These are phyloP conservation scores for Pseudohyphozyma bogoriensis DNA, from an alignment of 768 basidiomycete genomes.

Conservation along the genomic window DNA sequence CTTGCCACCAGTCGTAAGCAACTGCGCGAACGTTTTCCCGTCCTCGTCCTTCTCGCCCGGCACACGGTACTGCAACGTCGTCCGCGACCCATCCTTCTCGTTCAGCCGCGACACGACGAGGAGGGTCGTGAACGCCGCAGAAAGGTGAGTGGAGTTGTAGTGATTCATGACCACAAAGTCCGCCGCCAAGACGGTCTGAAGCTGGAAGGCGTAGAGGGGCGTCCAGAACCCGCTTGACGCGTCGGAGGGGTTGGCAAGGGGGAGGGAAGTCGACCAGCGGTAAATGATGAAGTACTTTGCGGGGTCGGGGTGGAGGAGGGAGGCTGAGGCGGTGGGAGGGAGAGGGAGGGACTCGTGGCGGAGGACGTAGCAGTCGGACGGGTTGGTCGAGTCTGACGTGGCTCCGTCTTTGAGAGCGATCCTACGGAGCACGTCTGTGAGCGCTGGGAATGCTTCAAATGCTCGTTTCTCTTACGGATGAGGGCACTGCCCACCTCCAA, in stretches of 20 bases:
- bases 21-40: conserved; percentile 2
- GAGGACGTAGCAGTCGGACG: conserved; percentile 5
- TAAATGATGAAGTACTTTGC: conserved; percentile 6
- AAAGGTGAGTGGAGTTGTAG: conserved; percentile 4
- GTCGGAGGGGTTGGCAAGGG: neutral
- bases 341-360: neutral
- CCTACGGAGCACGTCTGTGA: neutral
- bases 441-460: neutral
- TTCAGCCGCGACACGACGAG: conserved; percentile 1
- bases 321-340: neutral
- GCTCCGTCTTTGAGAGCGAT: neutral
- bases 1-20: neutral
- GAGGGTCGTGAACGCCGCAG: conserved; percentile 3
- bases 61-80: conserved; percentile 3
- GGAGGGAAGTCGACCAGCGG: neutral
- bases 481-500: neutral
- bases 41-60: neutral
- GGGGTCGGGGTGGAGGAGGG: conserved; percentile 12
- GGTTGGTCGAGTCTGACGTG: neutral
- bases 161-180: conserved; percentile 13
- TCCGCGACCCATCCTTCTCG: conserved; percentile 9
- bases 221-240: neutral
- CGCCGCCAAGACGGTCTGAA: neutral
- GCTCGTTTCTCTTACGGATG: conserved; percentile 2
- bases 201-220: conserved; percentile 17